phyloP scores from a whole-genome alignment of 2,329 filamentous ascomycete genomes.

The Monosporascus sp. region DNA sequence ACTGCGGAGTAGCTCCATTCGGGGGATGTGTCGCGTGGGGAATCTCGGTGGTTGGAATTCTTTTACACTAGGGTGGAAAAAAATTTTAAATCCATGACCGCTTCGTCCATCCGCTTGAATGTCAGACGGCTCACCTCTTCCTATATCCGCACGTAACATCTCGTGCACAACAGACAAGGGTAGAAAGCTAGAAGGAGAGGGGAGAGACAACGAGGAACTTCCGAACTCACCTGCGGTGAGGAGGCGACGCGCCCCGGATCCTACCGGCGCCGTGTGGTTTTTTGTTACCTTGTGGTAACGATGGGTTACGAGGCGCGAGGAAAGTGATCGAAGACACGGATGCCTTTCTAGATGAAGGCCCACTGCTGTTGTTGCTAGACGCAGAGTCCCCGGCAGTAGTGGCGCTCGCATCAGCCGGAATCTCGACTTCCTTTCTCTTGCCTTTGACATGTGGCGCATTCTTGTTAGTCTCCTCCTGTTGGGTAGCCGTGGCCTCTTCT shows the following conservation, averaged over 20 bases:
- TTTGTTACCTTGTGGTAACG: conserved; percentile 43
- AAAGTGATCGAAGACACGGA: conserved; percentile 46
- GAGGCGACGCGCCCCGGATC: conserved; percentile 42
- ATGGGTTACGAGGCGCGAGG: conserved; percentile 36
- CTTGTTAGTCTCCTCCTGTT: neutral
- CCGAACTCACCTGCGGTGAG: conserved; percentile 41
- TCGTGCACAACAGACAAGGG: neutral
- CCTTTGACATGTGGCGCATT: conserved; percentile 6
- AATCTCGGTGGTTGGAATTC: neutral
- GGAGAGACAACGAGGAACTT: conserved; percentile 1
- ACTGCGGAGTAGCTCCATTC: neutral
- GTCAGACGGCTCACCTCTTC: neutral
- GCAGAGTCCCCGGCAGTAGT: conserved; percentile 30
- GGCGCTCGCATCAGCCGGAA: conserved; percentile 25
- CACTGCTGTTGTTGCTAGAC: conserved; percentile 30
- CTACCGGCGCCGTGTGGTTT: conserved; percentile 38
- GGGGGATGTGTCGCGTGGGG: neutral
- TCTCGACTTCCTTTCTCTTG: conserved; percentile 21
- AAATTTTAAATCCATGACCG: no score
- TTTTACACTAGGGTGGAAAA: neutral
- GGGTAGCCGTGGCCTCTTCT: conserved; percentile 1
- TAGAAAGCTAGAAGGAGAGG: neutral
- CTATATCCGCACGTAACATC: neutral
- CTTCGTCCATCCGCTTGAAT: neutral
- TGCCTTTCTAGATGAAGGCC: conserved; percentile 34